A percentile compares a stretch with the other conserved stretches of the same genome.
Conservation (phyloP, 2,329 filamentous ascomycete genomes). For the Curvularia verruculosa region DNA sequence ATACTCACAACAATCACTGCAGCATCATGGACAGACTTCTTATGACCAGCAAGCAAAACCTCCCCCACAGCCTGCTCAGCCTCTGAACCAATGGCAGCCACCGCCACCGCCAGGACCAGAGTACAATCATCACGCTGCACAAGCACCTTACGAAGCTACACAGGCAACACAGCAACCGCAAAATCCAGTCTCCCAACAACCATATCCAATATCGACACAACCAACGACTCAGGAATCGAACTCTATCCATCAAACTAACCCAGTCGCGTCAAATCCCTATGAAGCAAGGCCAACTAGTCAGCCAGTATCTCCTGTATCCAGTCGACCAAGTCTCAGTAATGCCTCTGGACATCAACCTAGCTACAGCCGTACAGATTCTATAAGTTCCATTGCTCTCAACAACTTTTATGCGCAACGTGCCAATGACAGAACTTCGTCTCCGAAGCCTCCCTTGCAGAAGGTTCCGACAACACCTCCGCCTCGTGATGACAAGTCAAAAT, state of each 20-base stretch:
- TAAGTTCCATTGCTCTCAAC: conserved; percentile 43
- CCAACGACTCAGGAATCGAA: conserved; percentile 38
- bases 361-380: conserved; percentile 36
- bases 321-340: conserved; percentile 37
- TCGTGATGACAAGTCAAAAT: conserved; percentile 37
- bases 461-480: conserved; percentile 33
- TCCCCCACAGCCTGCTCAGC: conserved; percentile 19
- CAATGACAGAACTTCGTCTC: conserved; percentile 33
- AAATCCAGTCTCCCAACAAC: conserved; percentile 22
- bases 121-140: conserved; percentile 18
- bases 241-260: conserved; percentile 32
- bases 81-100: conserved; percentile 31
- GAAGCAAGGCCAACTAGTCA: conserved; percentile 39
- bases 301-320: conserved; percentile 42
- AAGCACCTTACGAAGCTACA: conserved; percentile 12
- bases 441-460: conserved; percentile 27
- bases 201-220: conserved; percentile 23
- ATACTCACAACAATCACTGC: conserved; percentile 21
- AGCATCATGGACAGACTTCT: conserved; percentile 9
- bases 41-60: conserved; percentile 19
- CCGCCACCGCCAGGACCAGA: conserved; percentile 20
- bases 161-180: conserved; percentile 34
- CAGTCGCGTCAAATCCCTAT: conserved; percentile 31
- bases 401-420: conserved; percentile 36
- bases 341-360: conserved; percentile 21